Percentiles rank a stretch among this genome's conserved stretches.
Evolutionary conservation across 257 asterid species (phyloP).

Genomic region (Capsicum pubescens): DNA sequence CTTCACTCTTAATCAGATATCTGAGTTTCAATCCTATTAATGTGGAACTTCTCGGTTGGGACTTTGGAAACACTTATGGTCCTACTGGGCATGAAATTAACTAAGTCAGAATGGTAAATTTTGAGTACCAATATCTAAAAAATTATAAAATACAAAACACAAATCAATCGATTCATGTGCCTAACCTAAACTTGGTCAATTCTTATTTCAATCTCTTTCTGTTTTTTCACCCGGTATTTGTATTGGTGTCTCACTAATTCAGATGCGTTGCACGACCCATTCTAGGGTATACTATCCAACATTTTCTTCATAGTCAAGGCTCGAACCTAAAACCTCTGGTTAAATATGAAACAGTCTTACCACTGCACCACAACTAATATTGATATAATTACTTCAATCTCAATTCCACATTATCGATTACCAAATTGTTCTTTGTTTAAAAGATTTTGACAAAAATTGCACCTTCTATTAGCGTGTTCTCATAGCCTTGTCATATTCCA

Average conservation of each 20-base stretch:
- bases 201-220: neutral
- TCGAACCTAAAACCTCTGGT: too few relatives aligned
- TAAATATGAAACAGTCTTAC: too few relatives aligned
- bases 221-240: too few relatives aligned
- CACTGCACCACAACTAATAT: too few relatives aligned
- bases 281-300: too few relatives aligned
- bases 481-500: slow-evolving; percentile 9
- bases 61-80: neutral
- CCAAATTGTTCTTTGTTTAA: neutral
- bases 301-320: too few relatives aligned
- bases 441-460: neutral
- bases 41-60: neutral
- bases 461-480: slow-evolving; percentile 17
- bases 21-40: accelerated
- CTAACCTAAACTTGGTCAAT: neutral
- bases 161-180: neutral
- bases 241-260: too few relatives aligned
- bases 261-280: too few relatives aligned
- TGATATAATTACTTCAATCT: neutral
- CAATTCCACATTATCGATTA: neutral
- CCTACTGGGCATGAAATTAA: accelerated
- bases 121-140: neutral
- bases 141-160: neutral
- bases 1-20: neutral
- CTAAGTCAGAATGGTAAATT: neutral